These are phyloP conservation scores for Penicillium occitanis DNA, from an alignment of 2,329 filamentous ascomycete genomes.

Conservation along the genomic window DNA sequence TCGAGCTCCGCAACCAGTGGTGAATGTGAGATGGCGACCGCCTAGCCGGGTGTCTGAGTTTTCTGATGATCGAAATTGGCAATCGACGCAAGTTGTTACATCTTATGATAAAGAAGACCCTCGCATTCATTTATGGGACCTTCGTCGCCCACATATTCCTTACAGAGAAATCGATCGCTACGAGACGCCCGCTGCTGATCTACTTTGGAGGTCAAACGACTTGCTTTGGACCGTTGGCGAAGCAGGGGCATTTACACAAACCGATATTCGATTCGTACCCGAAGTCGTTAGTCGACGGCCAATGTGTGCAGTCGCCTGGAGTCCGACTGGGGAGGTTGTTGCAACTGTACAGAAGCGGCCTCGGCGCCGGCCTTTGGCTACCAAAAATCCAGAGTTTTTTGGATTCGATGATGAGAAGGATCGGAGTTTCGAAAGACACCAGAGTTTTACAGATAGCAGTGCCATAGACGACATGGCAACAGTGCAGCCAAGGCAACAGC, in stretches of 20 bases:
- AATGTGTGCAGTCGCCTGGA: conserved; percentile 58
- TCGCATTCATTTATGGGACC: conserved; percentile 64
- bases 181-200: conserved; percentile 56
- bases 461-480: conserved; percentile 11
- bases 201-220: conserved; percentile 65
- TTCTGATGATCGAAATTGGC: conserved; percentile 54
- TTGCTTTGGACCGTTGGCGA: conserved; percentile 64
- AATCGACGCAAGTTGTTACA: conserved; percentile 63
- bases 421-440: conserved; percentile 49
- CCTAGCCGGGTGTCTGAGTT: conserved; percentile 56
- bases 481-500: conserved; percentile 49
- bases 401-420: conserved; percentile 43
- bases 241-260: conserved; percentile 62
- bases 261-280: conserved; percentile 59
- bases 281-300: conserved; percentile 60
- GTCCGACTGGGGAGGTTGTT: conserved; percentile 57
- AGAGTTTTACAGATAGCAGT: conserved; percentile 52
- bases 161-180: conserved; percentile 61
- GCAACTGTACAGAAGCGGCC: conserved; percentile 56
- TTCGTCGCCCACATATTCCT: conserved; percentile 61
- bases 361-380: conserved; percentile 42
- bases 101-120: conserved; percentile 63
- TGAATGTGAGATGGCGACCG: conserved; percentile 63
- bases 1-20: conserved; percentile 61
- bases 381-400: conserved; percentile 43